These are phyloP conservation scores for Pseudogymnoascus sp. DNA, from an alignment of 2,329 filamentous ascomycete genomes.

Conservation along the genomic window DNA sequence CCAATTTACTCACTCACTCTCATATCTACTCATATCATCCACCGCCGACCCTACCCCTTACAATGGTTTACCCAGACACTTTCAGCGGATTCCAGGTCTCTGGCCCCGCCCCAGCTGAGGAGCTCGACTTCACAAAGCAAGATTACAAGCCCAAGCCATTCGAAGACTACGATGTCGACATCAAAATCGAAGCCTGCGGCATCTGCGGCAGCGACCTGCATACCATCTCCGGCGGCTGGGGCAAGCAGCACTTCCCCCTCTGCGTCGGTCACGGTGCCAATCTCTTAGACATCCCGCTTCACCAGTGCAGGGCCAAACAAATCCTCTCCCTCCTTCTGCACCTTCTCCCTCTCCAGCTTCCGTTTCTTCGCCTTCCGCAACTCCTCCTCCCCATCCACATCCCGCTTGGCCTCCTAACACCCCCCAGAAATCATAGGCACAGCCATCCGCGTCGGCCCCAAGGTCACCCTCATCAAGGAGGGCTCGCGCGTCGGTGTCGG, in stretches of 20 bases:
- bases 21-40: neutral
- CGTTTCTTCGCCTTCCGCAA: too few relatives aligned
- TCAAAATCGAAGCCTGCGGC: constrained; percentile 76
- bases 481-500: constrained; percentile 47
- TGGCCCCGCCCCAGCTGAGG: constrained; percentile 24
- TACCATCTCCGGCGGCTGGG: constrained; percentile 54
- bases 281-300: too few relatives aligned
- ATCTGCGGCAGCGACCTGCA: constrained; percentile 66
- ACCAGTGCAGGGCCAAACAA: too few relatives aligned
- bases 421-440: constrained; percentile 57
- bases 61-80: constrained; percentile 43
- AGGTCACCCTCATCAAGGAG: constrained; percentile 49
- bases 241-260: constrained; percentile 41
- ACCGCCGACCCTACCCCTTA: constrained; percentile 10
- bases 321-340: too few relatives aligned
- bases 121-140: constrained; percentile 26
- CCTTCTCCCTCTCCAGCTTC: too few relatives aligned
- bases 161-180: constrained; percentile 76
- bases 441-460: constrained; percentile 57
- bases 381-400: neutral
- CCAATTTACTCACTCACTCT: neutral
- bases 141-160: constrained; percentile 79
- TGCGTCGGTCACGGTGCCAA: constrained; percentile 42
- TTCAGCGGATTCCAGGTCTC: constrained; percentile 53
- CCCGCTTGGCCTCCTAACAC: neutral